Evolutionary conservation across 331 rosid genomes (phyloP), one percentile per base, ranked within the genome.

Genomic region (Arachis monticola): DNA sequence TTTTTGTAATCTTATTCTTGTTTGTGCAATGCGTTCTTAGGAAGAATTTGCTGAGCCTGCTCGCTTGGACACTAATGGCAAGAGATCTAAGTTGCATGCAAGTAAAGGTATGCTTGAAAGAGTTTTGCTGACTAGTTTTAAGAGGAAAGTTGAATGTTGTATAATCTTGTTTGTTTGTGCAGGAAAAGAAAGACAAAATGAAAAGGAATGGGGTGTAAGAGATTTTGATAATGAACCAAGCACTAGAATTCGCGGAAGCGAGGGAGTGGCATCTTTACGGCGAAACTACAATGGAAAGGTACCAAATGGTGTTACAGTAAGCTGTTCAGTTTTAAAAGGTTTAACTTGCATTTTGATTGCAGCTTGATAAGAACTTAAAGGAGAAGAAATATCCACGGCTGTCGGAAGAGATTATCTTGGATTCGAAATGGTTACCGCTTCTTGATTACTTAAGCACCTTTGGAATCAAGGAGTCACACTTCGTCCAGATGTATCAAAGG

Each of bases 381-480:
- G 88, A 79, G 77, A 60, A 66, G 35, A 90, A 83, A 68, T 95
- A 87, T 82, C 93, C 97, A 6, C 88, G 53, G 61, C 81, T 95
- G 78, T 83, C 86, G 0, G 97, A 92, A 64, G 93, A 90, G 77
- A 90, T 95, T 70, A 63, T 44, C 59, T 72, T 88, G 88, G 97
- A 95, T 67, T 77, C 60, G 82, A 90, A 83, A 75, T 95, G 96
- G 97, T 60, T 88, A 31, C 99, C 99, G 7, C 99, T 95, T 73
- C 90, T 95, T 74, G 97, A 95, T 84, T 92, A 95, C 80, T 87
- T 92, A 8, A 82, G 88, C 80, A 86, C 96, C 31, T 95, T 87
- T 85, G 99, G 93, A 81, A 88, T 95, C 41, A 92, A 86, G 81
- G 97, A 95, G 70, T 92, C 96, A 8, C 96, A 95, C 80, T 92